Evolutionary conservation across 371 early-diverging fungal genomes (phyloP).

Genomic region (Synchytrium microbalum): DNA sequence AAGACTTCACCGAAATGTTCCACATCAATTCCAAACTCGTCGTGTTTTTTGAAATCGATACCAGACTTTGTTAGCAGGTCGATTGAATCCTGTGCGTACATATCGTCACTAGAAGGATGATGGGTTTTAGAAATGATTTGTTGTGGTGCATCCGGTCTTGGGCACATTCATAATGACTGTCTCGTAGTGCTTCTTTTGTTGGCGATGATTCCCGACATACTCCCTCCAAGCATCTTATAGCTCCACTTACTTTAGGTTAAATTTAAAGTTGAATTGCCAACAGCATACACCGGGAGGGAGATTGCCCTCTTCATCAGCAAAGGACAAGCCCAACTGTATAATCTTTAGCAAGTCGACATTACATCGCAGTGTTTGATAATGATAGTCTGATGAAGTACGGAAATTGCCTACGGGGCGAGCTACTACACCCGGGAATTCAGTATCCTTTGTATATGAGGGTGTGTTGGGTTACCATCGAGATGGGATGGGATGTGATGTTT

Average conservation of each 20-base stretch:
- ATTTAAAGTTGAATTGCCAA: conserved; percentile 99
- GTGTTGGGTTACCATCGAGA: neutral
- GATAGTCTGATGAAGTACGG: conserved; percentile 88
- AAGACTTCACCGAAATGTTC: conserved; percentile 96
- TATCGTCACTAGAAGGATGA: conserved; percentile 66
- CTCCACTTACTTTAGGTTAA: conserved; percentile 63
- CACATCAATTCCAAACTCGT: conserved; percentile 95
- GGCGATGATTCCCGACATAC: too few species aligned
- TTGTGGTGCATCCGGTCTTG: too few species aligned
- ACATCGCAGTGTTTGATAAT: conserved; percentile 96
- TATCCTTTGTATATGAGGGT: conserved; percentile 59
- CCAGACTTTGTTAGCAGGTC: conserved; percentile 94
- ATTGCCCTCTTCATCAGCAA: conserved; percentile 90
- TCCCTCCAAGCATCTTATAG: conserved; percentile 11
- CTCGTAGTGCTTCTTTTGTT: too few species aligned
- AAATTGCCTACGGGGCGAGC: conserved; percentile 98
- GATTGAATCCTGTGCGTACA: conserved; percentile 99
- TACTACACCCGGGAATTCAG: conserved; percentile 99
- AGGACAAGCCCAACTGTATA: conserved; percentile 98
- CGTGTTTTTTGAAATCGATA: conserved; percentile 96
- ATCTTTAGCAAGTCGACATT: conserved; percentile 98
- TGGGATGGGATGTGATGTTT: neutral
- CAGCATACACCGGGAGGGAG: conserved; percentile 85
- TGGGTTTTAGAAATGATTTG: neutral
- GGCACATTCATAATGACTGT: too few species aligned